phyloP scores from a whole-genome alignment of 2,329 filamentous ascomycete species.

The Calonectria multiphialidica region DNA sequence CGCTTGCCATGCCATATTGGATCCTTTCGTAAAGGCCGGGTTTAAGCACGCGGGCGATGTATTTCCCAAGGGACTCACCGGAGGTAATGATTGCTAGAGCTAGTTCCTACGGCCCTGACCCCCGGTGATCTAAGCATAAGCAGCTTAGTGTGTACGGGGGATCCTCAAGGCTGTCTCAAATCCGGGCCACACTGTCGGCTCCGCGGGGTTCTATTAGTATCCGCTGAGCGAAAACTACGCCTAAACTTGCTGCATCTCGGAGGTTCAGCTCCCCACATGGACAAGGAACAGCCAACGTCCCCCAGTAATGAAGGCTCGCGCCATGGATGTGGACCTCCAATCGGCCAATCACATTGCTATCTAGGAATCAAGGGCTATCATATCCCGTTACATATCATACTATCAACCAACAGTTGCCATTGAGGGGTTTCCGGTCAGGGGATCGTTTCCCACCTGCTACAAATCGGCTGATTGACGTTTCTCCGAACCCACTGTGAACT shows the following conservation, averaged over 20 bases:
- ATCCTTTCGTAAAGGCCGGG: background rate
- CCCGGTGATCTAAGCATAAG: background rate
- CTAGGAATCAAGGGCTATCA: background rate
- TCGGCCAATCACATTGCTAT: background rate
- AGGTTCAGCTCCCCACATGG: background rate
- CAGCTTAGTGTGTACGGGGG: background rate
- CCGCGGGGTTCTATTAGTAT: background rate
- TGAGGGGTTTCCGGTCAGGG: background rate
- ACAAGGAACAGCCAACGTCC: background rate
- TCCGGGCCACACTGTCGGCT: background rate
- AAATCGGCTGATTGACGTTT: background rate
- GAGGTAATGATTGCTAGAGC: background rate
- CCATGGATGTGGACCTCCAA: background rate
- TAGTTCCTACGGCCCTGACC: background rate
- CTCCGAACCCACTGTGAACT: slow-evolving; percentile 20
- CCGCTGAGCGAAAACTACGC: background rate
- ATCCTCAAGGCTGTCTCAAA: background rate
- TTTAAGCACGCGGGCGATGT: background rate
- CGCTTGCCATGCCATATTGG: background rate
- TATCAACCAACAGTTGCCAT: background rate
- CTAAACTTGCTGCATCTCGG: background rate
- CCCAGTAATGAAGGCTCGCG: background rate
- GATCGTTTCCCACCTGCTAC: background rate
- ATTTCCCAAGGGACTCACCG: background rate
- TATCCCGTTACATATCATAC: background rate